phyloP scores from a whole-genome alignment of 1,284 basidiomycete genomes.

The Pyrrhoderma lamaoense region DNA sequence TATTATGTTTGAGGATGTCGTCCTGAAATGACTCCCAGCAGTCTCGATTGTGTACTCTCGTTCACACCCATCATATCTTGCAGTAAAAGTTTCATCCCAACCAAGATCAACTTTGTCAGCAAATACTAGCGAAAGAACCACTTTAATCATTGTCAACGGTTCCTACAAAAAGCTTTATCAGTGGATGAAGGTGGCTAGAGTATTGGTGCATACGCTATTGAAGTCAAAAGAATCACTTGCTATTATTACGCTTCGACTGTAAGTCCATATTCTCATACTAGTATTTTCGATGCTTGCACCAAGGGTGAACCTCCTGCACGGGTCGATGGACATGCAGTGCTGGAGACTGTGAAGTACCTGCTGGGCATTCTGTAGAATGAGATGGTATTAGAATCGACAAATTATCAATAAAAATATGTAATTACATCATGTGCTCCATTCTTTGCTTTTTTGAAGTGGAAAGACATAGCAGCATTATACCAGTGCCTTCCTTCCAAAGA shows the following conservation, averaged over 20 bases:
- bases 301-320: not conserved
- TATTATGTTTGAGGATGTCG: not conserved
- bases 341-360: conserved; percentile 3
- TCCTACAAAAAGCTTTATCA: conserved; percentile 1
- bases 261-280: not conserved
- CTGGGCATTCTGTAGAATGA: not conserved
- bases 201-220: not conserved
- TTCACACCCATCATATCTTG: too few species aligned
- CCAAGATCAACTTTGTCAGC: too few species aligned
- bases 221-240: not conserved
- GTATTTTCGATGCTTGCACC: not conserved
- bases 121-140: not conserved
- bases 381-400: too few species aligned
- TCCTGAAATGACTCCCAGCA: too few species aligned
- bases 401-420: too few species aligned
- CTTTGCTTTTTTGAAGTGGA: too few species aligned
- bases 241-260: not conserved
- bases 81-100: too few species aligned
- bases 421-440: too few species aligned
- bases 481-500: too few species aligned
- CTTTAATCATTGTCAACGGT: not conserved
- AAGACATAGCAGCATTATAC: too few species aligned
- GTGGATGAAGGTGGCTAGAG: too few species aligned
- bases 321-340: not conserved
- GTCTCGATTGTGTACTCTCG: too few species aligned